Evolutionary conservation across 805 yeast species (phyloP).

Genomic region (Candida insectorum): DNA sequence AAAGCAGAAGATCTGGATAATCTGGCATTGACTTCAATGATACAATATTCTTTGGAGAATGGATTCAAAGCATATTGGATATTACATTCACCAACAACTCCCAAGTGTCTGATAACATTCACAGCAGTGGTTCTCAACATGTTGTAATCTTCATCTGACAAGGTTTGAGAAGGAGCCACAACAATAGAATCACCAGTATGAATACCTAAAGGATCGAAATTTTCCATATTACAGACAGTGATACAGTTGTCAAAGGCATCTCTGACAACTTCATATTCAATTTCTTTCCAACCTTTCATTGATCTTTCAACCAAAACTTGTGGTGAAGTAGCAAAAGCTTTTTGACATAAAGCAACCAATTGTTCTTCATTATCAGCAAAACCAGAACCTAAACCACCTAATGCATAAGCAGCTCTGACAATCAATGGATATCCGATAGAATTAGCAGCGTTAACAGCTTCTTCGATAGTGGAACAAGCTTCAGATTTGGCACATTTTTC

Average conservation of each 20-base stretch:
- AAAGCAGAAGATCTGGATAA: constrained; percentile 95
- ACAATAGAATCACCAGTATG: constrained; percentile 99
- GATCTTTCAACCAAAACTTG: constrained; percentile 96
- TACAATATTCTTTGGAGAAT: constrained; percentile 87
- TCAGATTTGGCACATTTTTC: constrained; percentile 96
- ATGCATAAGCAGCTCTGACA: constrained; percentile 95
- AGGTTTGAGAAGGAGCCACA: constrained; percentile 97
- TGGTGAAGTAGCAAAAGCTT: constrained; percentile 93
- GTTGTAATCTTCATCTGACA: constrained; percentile 95
- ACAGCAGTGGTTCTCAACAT: constrained; percentile 98
- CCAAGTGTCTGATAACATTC: constrained; percentile 94
- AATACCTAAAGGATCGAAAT: constrained; percentile 96
- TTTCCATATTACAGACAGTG: constrained; percentile 99
- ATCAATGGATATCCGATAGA: constrained; percentile 91
- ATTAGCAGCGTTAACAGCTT: constrained; percentile 87
- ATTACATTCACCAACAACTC: constrained; percentile 99
- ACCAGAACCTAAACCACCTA: constrained; percentile 98
- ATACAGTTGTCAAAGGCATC: constrained; percentile 96
- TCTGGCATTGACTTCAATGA: constrained; percentile 96
- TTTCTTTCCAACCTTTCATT: constrained; percentile 98
- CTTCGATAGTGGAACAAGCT: constrained; percentile 92
- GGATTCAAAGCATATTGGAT: constrained; percentile 97
- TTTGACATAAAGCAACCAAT: constrained; percentile 76
- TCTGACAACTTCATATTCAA: constrained; percentile 97
- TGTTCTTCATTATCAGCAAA: constrained; percentile 84